These are phyloP conservation scores for Benincasa hispida DNA, from an alignment of 306 rosid genomes.

Conservation along the genomic window DNA sequence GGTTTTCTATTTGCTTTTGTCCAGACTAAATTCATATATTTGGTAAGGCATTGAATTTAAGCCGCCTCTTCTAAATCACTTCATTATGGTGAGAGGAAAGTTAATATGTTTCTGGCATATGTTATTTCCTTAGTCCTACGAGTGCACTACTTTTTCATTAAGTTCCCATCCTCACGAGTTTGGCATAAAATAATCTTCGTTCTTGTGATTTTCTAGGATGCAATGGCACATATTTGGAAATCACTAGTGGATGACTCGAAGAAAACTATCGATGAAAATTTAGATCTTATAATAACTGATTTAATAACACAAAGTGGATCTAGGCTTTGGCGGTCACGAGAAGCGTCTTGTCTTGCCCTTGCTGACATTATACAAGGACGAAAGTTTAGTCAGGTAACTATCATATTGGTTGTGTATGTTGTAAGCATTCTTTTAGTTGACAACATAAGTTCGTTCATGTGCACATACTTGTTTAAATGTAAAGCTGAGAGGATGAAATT, in stretches of 20 bases:
- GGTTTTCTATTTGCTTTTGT: background rate
- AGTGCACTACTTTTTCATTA: background rate
- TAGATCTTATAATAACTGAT: slow-evolving; percentile 71
- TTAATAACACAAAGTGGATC: slow-evolving; percentile 79
- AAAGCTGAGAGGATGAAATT: background rate
- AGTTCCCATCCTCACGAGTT: background rate
- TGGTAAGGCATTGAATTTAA: background rate
- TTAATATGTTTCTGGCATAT: background rate
- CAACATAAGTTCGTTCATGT: background rate
- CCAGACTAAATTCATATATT: background rate
- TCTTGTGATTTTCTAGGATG: slow-evolving; percentile 50
- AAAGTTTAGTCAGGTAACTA: slow-evolving; percentile 61
- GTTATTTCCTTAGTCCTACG: background rate
- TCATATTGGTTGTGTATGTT: background rate
- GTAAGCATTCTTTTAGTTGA: background rate
- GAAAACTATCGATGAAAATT: slow-evolving; percentile 81
- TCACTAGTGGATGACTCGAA: slow-evolving; percentile 86
- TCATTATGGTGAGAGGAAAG: background rate
- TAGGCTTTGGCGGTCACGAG: slow-evolving; percentile 95
- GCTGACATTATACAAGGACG: slow-evolving; percentile 89
- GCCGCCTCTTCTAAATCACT: background rate
- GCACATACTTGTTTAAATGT: background rate
- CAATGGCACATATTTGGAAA: slow-evolving; percentile 98
- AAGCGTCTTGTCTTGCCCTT: slow-evolving; percentile 87
- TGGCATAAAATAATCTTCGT: slow-evolving; percentile 7